These are phyloP conservation scores for Solanum etuberosum DNA, from an alignment of 257 asterid genomes.

Conservation along the genomic window DNA sequence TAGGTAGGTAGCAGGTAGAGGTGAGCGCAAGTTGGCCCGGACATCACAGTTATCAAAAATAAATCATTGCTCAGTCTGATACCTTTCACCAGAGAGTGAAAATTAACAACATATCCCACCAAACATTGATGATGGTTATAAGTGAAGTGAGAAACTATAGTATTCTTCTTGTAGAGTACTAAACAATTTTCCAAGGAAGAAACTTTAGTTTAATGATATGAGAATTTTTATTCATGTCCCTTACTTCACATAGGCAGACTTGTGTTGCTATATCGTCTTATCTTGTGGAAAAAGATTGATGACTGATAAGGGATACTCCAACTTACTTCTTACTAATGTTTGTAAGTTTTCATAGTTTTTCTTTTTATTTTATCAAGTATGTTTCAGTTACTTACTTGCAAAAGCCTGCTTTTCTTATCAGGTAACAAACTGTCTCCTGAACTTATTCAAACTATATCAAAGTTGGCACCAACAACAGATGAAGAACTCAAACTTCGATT, in stretches of 20 bases:
- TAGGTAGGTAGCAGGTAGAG: background rate
- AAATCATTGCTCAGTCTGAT: background rate
- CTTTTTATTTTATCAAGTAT: background rate
- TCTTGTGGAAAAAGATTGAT: background rate
- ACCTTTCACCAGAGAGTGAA: background rate
- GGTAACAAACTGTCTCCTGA: slow-evolving; percentile 72
- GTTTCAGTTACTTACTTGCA: background rate
- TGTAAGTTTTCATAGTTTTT: background rate
- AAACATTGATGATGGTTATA: background rate
- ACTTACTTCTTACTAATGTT: background rate
- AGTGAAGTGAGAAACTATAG: background rate
- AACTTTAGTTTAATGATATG: background rate
- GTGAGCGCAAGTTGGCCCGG: background rate
- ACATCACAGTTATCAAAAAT: background rate
- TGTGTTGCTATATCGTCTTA: background rate
- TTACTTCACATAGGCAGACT: background rate
- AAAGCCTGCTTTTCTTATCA: slow-evolving; percentile 11
- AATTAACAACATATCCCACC: background rate
- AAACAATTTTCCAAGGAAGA: background rate
- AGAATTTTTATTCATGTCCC: background rate
- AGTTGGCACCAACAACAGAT: slow-evolving; percentile 70
- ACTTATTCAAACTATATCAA: slow-evolving; percentile 49
- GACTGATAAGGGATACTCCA: background rate
- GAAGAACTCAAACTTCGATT: slow-evolving; percentile 82
- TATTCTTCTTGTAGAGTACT: background rate